A percentile compares a stretch with the other conserved stretches of the same genome.
These are phyloP conservation scores for Cenchrus purpureus DNA, from an alignment of 176 grass and related monocot genomes.

Conservation along the genomic window DNA sequence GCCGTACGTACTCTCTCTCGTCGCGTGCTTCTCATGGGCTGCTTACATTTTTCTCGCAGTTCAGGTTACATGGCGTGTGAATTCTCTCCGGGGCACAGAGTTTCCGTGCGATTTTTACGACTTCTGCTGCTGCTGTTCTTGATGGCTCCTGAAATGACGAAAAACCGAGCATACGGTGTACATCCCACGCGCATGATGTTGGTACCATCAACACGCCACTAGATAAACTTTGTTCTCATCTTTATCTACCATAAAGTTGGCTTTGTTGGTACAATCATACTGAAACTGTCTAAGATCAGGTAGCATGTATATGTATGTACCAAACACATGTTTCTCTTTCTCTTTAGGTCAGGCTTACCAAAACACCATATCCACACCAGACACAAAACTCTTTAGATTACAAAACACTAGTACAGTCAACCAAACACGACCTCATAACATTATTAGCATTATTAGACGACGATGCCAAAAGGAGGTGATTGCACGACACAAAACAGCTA, in stretches of 20 bases:
- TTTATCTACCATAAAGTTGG: no score
- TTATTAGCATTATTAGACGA: no score
- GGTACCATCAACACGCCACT: neutral
- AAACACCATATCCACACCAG: neutral
- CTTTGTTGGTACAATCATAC: neutral
- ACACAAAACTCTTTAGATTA: neutral
- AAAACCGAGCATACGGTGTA: no score
- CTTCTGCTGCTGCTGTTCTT: neutral
- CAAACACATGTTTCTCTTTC: neutral
- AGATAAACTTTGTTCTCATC: neutral
- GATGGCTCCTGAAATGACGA: neutral
- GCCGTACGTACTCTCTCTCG: neutral
- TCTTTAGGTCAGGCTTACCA: neutral
- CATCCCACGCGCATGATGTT: neutral
- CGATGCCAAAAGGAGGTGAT: neutral
- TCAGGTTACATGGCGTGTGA: neutral
- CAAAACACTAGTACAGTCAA: neutral
- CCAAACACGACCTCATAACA: neutral
- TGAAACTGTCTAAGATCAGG: neutral
- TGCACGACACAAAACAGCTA: neutral
- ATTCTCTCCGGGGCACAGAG: no score
- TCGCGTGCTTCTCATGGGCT: constrained; percentile 1
- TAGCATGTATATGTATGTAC: neutral
- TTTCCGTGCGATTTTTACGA: neutral
- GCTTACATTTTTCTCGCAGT: neutral